Base-by-base conservation (phyloP, 345 rosid genomes). In the Ceriops zippeliana region DNA sequence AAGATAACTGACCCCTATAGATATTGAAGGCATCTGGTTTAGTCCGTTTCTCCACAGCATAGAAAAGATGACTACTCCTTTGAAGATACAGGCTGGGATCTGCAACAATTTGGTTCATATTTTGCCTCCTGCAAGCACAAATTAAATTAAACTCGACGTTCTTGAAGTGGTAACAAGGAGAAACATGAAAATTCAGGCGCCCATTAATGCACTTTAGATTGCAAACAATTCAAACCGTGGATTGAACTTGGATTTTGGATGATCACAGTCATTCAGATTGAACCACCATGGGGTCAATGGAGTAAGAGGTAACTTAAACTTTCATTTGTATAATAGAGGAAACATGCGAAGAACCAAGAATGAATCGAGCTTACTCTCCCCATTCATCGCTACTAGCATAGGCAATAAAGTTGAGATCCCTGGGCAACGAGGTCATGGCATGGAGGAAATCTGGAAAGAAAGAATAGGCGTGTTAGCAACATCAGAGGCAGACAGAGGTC, bases 351-450 rank as follows among this genome's bases (percentile, higher is more conserved):
- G 21, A 56, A 11, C 19, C 20, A 35, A 22, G 17, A 13, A 32
- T 5, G 35, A 31, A 5, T 60, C 16, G 53, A 46, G 46, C 80
- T 67, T 74, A 77, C 83, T 74, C 76, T 42, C 70, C 61, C 79
- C 74, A 74, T 13, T 58, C 77, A 57, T 60, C 38, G 32, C 64
- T 26, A 13, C 11, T 71, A 13, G 67, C 13, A 61, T 63, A 74
- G 31, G 71, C 66, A 53, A 81, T 63, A 26, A 77, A 71, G 74
- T 81, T 81, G 73, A 81, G 72, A 65, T 81, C 76, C 57, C 75
- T 77, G 28, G 81, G 84, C 75, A 81, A 74, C 59, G 65, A 69
- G 69, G 61, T 59, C 57, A 81, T n/a, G 38, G 77, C 81, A 71
- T 77, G 84, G 34, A 81, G 84, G 35, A 81, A 54, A 70, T 77